Percentiles rank a stretch among this genome's conserved stretches.
Conservation (phyloP, 805 yeast genomes). For the Saturnispora mendoncae region DNA sequence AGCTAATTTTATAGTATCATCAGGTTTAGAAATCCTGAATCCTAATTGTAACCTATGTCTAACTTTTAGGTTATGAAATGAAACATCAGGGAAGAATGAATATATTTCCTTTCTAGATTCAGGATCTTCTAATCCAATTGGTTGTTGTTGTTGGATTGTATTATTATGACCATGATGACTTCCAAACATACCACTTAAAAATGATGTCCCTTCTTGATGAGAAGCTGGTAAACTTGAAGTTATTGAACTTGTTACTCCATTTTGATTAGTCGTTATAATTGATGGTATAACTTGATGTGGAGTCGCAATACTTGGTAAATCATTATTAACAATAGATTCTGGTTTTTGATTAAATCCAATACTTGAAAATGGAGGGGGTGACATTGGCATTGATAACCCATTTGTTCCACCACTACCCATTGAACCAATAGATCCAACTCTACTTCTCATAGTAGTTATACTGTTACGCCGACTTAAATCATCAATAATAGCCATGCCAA, state of each 20-base stretch:
- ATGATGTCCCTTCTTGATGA: slow-evolving; percentile 3
- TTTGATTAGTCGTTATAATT: slow-evolving; percentile 7
- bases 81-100: slow-evolving; percentile 51
- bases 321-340: not conserved
- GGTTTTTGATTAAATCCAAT: not conserved
- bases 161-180: slow-evolving; percentile 2
- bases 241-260: slow-evolving; percentile 1
- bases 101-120: slow-evolving; percentile 13
- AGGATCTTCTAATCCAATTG: slow-evolving; percentile 15
- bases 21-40: slow-evolving; percentile 57
- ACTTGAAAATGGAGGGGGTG: not conserved
- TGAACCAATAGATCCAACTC: slow-evolving; percentile 7
- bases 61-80: slow-evolving; percentile 53
- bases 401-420: not conserved
- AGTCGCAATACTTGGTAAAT: slow-evolving; percentile 7
- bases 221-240: slow-evolving; percentile 4
- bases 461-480: slow-evolving; percentile 7
- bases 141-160: not conserved
- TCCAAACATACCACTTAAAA: slow-evolving; percentile 8
- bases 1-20: slow-evolving; percentile 29
- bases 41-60: slow-evolving; percentile 64
- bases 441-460: slow-evolving; percentile 9
- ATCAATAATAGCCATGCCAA: slow-evolving; percentile 9
- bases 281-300: slow-evolving; percentile 6
- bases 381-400: not conserved